These are phyloP conservation scores for Macrophomina pseudophaseolina DNA, from an alignment of 2,329 filamentous ascomycete species.

Conservation along the genomic window DNA sequence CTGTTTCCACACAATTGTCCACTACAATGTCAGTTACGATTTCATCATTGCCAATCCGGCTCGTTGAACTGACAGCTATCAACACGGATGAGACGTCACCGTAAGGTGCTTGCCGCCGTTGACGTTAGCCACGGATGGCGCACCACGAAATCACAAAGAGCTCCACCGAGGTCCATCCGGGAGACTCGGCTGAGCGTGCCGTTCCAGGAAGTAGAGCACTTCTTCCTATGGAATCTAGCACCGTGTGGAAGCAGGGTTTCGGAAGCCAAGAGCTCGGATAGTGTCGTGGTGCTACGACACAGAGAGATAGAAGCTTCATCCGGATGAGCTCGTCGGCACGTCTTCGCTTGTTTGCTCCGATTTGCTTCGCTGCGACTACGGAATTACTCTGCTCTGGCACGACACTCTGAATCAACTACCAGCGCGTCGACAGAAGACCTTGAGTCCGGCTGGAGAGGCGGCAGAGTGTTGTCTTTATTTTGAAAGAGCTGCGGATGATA, in stretches of 20 bases:
- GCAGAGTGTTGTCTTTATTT: not conserved
- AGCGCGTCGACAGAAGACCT: not conserved
- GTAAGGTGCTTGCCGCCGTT: too few relatives aligned
- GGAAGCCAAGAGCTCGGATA: not conserved
- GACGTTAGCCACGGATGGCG: not conserved
- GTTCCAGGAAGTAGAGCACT: not conserved
- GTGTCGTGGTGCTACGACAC: not conserved
- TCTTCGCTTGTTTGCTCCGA: not conserved
- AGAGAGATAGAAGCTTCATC: not conserved
- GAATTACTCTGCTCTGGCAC: not conserved
- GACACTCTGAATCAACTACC: not conserved
- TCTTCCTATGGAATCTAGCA: not conserved
- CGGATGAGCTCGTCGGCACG: not conserved
- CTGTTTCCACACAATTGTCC: not conserved
- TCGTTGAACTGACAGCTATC: too few relatives aligned
- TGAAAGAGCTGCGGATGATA: constrained; percentile 1
- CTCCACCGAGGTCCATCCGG: not conserved
- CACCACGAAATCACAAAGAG: not conserved
- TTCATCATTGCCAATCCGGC: too few relatives aligned
- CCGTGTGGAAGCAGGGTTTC: not conserved
- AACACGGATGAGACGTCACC: too few relatives aligned
- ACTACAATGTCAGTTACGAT: not conserved
- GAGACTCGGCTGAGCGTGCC: not conserved
- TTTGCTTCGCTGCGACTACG: not conserved
- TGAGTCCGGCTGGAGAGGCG: not conserved